A percentile compares a stretch with the other conserved stretches of the same genome.
Conservation (phyloP, 805 yeast species). For the Ogataea neopini region DNA sequence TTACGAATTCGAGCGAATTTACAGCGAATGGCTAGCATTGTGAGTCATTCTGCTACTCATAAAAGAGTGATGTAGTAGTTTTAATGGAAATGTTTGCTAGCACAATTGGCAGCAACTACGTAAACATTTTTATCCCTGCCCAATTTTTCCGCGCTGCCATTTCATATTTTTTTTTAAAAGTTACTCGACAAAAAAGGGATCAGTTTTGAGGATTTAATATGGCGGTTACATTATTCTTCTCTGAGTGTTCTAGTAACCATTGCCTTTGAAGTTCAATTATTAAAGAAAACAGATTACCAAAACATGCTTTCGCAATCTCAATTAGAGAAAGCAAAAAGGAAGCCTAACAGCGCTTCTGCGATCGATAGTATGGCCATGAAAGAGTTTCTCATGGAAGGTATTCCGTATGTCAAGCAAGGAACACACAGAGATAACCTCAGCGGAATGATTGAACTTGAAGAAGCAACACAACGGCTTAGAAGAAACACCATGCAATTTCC, state of each 20-base stretch:
- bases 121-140: not conserved
- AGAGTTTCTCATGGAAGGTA: not conserved
- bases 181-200: not conserved
- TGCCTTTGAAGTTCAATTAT: too few relatives aligned
- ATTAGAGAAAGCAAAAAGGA: constrained; percentile 1
- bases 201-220: not conserved
- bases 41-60: too few relatives aligned
- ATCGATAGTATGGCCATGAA: not conserved
- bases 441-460: constrained; percentile 4
- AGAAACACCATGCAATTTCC: constrained; percentile 23
- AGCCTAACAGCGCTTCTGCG: constrained; percentile 16
- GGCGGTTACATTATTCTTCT: not conserved
- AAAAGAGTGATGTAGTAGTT: too few relatives aligned
- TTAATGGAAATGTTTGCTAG: too few relatives aligned
- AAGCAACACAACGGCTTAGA: constrained; percentile 4
- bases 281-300: not conserved
- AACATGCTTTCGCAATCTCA: constrained; percentile 1
- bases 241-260: not conserved
- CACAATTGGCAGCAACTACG: too few relatives aligned
- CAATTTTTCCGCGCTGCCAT: not conserved
- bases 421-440: constrained; percentile 6
- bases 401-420: constrained; percentile 9
- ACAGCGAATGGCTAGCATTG: too few relatives aligned
- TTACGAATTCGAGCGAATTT: too few relatives aligned
- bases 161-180: not conserved